These are phyloP conservation scores for Nyssa sinensis DNA, from an alignment of 148 eudicot species.

Conservation along the genomic window DNA sequence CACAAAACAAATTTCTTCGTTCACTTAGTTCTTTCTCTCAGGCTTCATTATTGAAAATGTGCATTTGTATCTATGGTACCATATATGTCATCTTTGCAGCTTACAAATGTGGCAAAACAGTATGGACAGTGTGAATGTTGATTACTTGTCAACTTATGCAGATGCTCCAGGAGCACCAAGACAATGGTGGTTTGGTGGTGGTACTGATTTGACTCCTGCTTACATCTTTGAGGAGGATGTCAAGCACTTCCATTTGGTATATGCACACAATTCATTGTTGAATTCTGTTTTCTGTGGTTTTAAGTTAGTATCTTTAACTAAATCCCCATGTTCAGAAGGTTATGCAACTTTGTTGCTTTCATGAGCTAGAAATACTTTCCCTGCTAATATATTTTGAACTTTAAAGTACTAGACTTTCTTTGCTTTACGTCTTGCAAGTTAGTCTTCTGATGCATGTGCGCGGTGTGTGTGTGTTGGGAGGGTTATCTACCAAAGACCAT, in stretches of 20 bases:
- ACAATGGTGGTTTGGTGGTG: constrained; percentile 99
- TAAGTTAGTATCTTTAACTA: background rate
- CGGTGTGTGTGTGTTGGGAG: too few relatives aligned
- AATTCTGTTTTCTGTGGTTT: background rate
- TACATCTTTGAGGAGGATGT: constrained; percentile 98
- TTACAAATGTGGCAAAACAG: background rate
- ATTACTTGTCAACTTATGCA: constrained; percentile 28
- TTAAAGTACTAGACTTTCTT: background rate
- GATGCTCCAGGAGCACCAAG: constrained; percentile 97
- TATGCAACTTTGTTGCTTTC: background rate
- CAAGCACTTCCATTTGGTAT: constrained; percentile 90
- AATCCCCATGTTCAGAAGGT: background rate
- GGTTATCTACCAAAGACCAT: too few relatives aligned
- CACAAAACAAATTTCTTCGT: too few relatives aligned
- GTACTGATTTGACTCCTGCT: constrained; percentile 94
- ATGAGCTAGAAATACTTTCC: background rate
- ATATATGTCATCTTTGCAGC: background rate
- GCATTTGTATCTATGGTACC: background rate
- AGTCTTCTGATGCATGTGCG: background rate
- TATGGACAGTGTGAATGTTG: background rate
- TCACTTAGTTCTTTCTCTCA: too few relatives aligned
- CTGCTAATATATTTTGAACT: background rate
- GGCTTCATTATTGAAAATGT: background rate
- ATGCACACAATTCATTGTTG: constrained; percentile 9
- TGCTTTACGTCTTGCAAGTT: background rate